These are phyloP conservation scores for Tulasnella sp. DNA, from an alignment of 768 basidiomycete genomes.

Conservation along the genomic window DNA sequence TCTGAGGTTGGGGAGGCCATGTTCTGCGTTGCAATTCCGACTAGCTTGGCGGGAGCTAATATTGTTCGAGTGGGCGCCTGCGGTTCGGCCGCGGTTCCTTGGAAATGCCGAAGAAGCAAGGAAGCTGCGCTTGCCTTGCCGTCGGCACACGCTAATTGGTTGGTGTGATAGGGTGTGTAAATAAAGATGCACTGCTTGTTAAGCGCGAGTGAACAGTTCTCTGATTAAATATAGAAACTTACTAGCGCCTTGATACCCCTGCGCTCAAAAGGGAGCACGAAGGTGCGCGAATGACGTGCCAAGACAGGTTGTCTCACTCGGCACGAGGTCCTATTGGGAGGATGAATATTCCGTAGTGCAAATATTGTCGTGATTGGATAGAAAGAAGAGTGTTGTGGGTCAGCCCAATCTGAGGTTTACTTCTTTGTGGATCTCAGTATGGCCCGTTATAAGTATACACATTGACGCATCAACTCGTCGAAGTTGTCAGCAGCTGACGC, in stretches of 20 bases:
- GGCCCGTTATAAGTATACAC: neutral
- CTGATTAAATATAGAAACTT: no score
- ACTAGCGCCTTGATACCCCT: no score
- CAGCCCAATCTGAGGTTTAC: no score
- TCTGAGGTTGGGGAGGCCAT: neutral
- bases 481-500: neutral
- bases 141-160: neutral
- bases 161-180: neutral
- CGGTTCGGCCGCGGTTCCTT: neutral
- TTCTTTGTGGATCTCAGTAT: neutral
- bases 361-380: no score
- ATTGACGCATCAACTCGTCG: neutral
- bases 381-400: no score
- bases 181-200: neutral
- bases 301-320: no score
- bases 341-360: no score
- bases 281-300: no score
- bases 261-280: no score
- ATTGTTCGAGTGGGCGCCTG: neutral
- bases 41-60: neutral
- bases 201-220: no score
- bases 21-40: neutral
- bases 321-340: no score
- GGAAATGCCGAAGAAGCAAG: neutral
- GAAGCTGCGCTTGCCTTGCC: neutral